Conservation (phyloP, 345 rosid species). For the Gossypium longicalyx region DNA sequence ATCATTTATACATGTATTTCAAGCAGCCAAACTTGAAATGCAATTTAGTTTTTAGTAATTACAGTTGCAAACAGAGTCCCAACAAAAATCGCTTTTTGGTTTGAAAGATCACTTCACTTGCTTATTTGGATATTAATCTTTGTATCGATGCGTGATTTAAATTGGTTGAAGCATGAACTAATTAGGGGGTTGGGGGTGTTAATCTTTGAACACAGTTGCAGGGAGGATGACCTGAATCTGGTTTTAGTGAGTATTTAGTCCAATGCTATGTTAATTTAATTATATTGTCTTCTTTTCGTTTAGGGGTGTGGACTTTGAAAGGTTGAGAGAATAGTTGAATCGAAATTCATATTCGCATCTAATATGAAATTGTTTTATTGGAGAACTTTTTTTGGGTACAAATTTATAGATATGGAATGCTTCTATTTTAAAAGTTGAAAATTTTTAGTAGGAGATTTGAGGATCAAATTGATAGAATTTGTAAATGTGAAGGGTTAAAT, state of each 20-base stretch:
- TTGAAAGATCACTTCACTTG: background rate
- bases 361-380: background rate
- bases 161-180: constrained; percentile 1
- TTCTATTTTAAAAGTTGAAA: too few species aligned
- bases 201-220: background rate
- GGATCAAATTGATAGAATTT: too few species aligned
- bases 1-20: background rate
- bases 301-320: background rate
- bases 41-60: background rate
- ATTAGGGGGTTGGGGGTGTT: background rate
- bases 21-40: background rate
- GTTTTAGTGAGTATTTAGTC: background rate
- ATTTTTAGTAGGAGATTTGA: too few species aligned
- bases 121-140: background rate
- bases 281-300: background rate
- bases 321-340: background rate
- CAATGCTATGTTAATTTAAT: background rate
- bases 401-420: too few species aligned
- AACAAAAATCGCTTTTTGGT: background rate
- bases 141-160: background rate
- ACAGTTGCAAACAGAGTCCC: background rate
- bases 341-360: background rate
- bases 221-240: background rate
- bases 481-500: too few species aligned
- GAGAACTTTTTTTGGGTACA: too few species aligned